Conservation (phyloP, 345 rosid genomes). For the Murraya paniculata region DNA sequence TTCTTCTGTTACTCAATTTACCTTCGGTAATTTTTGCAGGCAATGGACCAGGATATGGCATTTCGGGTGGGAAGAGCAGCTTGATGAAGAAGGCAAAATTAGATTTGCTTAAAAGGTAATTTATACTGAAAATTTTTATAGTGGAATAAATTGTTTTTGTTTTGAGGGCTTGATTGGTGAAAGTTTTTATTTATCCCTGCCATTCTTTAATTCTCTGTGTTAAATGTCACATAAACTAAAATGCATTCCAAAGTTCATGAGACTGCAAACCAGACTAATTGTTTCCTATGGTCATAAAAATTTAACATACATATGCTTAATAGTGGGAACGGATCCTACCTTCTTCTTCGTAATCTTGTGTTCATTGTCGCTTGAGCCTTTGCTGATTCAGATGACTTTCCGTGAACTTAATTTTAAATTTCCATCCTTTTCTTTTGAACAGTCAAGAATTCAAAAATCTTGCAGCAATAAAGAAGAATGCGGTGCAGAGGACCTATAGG, state of each 20-base stretch:
- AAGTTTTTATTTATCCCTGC: constrained; percentile 2
- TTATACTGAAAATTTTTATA: not conserved
- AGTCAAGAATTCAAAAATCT: constrained; percentile 85
- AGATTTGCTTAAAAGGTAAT: constrained; percentile 71
- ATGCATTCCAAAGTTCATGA: not conserved
- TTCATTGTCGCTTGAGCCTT: not conserved
- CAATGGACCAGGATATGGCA: constrained; percentile 51
- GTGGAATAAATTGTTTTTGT: not conserved
- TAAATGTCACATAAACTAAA: not conserved
- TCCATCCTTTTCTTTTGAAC: constrained; percentile 21
- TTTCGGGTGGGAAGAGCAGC: constrained; percentile 67
- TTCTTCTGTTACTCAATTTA: not conserved
- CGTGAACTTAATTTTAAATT: not conserved
- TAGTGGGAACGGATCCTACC: not conserved
- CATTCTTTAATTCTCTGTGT: not conserved
- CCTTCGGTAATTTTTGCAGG: constrained; percentile 35
- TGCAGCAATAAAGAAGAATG: constrained; percentile 61
- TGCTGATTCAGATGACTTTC: not conserved
- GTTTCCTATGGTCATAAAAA: not conserved
- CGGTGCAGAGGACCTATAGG: constrained; percentile 56
- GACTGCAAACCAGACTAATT: not conserved
- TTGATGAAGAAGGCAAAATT: constrained; percentile 88
- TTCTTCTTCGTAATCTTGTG: not conserved
- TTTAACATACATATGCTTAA: not conserved
- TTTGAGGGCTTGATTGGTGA: not conserved